Evolutionary conservation across 106 monocot species (phyloP), one percentile per base, ranked within the genome.

Genomic region (Dendrobium chrysotoxum): DNA sequence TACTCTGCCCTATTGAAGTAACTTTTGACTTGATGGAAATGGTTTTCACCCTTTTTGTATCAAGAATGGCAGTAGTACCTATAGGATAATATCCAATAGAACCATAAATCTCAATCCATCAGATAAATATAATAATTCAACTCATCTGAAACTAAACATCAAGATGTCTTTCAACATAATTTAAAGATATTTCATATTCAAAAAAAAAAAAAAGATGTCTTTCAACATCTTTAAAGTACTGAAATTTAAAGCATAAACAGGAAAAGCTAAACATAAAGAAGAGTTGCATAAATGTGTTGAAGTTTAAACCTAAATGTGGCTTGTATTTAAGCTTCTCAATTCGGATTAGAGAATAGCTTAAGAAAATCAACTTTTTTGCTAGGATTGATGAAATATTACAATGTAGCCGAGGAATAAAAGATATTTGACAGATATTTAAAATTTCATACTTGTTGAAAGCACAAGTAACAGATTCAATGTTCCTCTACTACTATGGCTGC

Each of bases 1-100:
- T 77, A 4, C 15, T 77, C 42, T 80, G 42, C 70, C 50, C 41
- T 25, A 10, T 58, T 7, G 30, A 72, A 77, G 25, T 86, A 90
- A 82, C 89, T 83, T 82, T 83, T 53, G 80, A 9, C 25, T 17
- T 47, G 38, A 75, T 70, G 44, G 75, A 78, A 44, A 80, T 7
- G 41, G 44, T 20, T 39, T 46, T 71, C 30, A 75, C 70, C 79
- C 72, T 80, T 57, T 65, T 53, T 64, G 40, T 70, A 21, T 38
- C 65, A 81, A 53, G 21, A 30, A 26, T 25, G 78, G 28, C 77
- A 75, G 66, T 5, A 70, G 21, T 70, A 65, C 30, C 58, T 78
- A 44, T 31, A 57, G 35, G 30, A 82, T 15, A 64, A 80, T 12
- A 38, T 47, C 77, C 35, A 78, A 18, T 13, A 46, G 61, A 84